Base-by-base conservation (phyloP, 2,329 filamentous ascomycete species). In the Venturia pyrina region DNA sequence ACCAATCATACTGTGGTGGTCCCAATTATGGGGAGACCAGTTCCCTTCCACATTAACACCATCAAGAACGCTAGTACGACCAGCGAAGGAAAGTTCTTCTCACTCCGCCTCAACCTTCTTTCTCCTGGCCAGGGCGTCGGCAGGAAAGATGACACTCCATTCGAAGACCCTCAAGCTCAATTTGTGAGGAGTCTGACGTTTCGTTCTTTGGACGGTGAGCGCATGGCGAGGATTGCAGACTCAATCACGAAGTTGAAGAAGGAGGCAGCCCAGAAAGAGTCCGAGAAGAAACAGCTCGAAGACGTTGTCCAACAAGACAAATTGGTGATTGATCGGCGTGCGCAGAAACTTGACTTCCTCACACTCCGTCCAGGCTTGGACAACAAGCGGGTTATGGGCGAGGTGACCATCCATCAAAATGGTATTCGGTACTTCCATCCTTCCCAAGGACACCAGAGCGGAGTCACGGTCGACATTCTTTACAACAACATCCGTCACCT, bases 11-110 rank as follows among this genome's bases (percentile, higher is more conserved):
- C 93, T 0, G 86, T 99, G 66, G 89, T 99, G 64, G 85, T 99
- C 56, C 95, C 96, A 2, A 93, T 99, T 72, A 96, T 99, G 91
- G 95, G 95, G 56, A 87, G 96, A 8, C 93, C 95, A 0, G 95
- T 99, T 34, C 95, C 95, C 0, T 99, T 98, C 81, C 96, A 99
- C 76, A 98, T 99, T 72, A 89, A 88, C 76, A 98, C 96, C 2
- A 96, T 99, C 83, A 99, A 99, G 79, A 99, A 98, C 74, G 95
- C 93, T 28, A 98, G 93, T 79, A 96, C 96, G 78, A 98, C 91
- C 70, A 93, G 96, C 69, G 95, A 99, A 76, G 91, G 91, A 62
- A 56, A 53, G 15, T 97, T 91, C 78, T 89, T 92, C 0, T 98
- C 95, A 74, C 81, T 99, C 43, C 89, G 96, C 69, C 93, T 99